These are phyloP conservation scores for Polymyxa betae DNA, from an alignment of 208 protist species.

Conservation along the genomic window DNA sequence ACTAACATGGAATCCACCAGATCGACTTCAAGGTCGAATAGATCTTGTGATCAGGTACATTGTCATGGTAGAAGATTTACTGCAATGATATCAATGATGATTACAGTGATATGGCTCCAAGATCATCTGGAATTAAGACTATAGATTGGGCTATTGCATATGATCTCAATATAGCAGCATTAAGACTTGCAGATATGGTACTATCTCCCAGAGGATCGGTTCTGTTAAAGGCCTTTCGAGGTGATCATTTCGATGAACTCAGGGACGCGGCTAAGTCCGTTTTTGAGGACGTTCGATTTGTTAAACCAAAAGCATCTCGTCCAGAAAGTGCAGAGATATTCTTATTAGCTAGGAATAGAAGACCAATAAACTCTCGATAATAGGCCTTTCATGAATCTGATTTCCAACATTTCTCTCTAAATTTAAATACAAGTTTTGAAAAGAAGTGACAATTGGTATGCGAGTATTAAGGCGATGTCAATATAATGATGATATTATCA, in stretches of 20 bases:
- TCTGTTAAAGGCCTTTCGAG: neutral
- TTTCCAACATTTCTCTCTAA: no score
- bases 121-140: neutral
- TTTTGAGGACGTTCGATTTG: neutral
- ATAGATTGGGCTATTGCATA: neutral
- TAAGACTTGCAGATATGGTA: neutral
- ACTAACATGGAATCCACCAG: neutral
- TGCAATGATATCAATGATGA: neutral
- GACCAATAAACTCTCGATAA: no score
- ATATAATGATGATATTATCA: no score
- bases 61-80: neutral
- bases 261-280: neutral
- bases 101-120: conserved; percentile 1
- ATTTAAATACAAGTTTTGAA: no score
- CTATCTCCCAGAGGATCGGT: neutral
- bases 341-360: no score
- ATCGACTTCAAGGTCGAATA: neutral
- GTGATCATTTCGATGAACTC: neutral
- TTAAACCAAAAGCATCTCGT: neutral
- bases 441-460: no score
- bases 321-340: neutral
- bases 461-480: no score
- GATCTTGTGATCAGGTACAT: neutral
- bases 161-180: neutral
- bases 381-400: no score